Percentiles rank a stretch among this genome's conserved stretches.
Evolutionary conservation across 176 grass and related monocot species (phyloP).

Genomic region (Phoenix roebelenii): DNA sequence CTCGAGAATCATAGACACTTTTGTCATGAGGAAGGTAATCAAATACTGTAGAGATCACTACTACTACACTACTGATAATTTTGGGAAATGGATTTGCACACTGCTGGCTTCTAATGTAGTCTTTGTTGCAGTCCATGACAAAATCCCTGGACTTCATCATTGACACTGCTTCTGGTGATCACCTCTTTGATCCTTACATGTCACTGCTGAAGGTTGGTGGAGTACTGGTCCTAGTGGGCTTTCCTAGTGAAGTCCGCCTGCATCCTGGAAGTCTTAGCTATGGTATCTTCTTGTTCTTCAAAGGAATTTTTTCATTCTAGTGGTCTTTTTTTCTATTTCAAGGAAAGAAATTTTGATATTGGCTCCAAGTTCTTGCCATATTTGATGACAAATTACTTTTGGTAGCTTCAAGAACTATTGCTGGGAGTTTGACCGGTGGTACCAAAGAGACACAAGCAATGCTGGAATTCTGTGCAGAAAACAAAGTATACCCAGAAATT

Average conservation of each 20-base stretch:
- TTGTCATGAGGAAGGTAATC: too few species aligned
- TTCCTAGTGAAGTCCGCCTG: slow-evolving; percentile 57
- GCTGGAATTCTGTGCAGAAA: slow-evolving; percentile 44
- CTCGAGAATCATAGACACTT: too few species aligned
- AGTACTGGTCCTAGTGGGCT: slow-evolving; percentile 43
- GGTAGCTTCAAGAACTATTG: slow-evolving; percentile 34
- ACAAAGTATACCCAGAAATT: slow-evolving; percentile 44
- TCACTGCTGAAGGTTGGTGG: slow-evolving; percentile 61
- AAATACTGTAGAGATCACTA: too few species aligned
- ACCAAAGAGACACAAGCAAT: slow-evolving; percentile 64
- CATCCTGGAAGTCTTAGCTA: slow-evolving; percentile 44
- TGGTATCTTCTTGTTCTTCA: slow-evolving; percentile 28
- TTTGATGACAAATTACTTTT: not conserved
- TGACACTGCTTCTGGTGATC: slow-evolving; percentile 56
- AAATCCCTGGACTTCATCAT: slow-evolving; percentile 67
- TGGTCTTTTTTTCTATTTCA: not conserved
- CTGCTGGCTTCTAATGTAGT: not conserved
- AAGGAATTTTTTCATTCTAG: not conserved
- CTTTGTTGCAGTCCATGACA: slow-evolving; percentile 40
- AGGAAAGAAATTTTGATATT: too few species aligned
- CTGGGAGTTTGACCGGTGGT: slow-evolving; percentile 55
- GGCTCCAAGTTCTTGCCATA: not conserved
- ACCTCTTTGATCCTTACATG: slow-evolving; percentile 74
- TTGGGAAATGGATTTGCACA: too few species aligned
- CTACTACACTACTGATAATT: too few species aligned